Conservation (phyloP, 495 filamentous ascomycete species). For the Penicillium verhagenii region DNA sequence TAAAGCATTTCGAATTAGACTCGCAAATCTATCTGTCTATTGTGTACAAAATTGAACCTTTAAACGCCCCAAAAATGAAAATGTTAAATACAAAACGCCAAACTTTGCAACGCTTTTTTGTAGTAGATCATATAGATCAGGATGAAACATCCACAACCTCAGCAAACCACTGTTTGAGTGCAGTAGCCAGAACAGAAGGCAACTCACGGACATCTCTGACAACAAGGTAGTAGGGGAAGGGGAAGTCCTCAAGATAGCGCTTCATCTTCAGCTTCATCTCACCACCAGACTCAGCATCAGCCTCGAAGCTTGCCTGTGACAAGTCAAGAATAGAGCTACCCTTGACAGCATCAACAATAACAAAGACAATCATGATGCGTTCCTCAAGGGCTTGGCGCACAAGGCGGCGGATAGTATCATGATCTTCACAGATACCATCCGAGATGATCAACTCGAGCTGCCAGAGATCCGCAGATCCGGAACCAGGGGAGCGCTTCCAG, state of each 20-base stretch:
- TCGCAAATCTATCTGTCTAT: background rate
- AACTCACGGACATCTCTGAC: slow-evolving; percentile 89
- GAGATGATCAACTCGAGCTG: slow-evolving; percentile 90
- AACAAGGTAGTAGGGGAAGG: slow-evolving; percentile 93
- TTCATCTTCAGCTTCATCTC: slow-evolving; percentile 74
- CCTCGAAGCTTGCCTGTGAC: slow-evolving; percentile 73
- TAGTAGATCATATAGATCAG: slow-evolving; percentile 18
- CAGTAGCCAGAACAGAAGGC: slow-evolving; percentile 79
- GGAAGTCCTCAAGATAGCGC: slow-evolving; percentile 91
- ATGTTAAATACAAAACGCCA: slow-evolving; percentile 2
- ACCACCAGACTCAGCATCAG: slow-evolving; percentile 49
- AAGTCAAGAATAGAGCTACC: slow-evolving; percentile 74
- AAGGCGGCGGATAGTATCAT: slow-evolving; percentile 76
- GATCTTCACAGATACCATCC: slow-evolving; percentile 88
- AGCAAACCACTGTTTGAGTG: slow-evolving; percentile 94
- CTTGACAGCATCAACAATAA: slow-evolving; percentile 83
- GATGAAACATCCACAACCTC: slow-evolving; percentile 73
- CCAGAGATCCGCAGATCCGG: slow-evolving; percentile 80
- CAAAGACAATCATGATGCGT: slow-evolving; percentile 95
- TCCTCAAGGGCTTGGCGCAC: slow-evolving; percentile 87
- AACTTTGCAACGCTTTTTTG: background rate
- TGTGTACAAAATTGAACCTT: background rate
- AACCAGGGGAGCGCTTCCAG: slow-evolving; percentile 50
- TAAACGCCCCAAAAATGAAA: slow-evolving; percentile 4
- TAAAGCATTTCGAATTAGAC: background rate